Evolutionary conservation across 768 basidiomycete species (phyloP).

Genomic region (Boletus tomentosulus): DNA sequence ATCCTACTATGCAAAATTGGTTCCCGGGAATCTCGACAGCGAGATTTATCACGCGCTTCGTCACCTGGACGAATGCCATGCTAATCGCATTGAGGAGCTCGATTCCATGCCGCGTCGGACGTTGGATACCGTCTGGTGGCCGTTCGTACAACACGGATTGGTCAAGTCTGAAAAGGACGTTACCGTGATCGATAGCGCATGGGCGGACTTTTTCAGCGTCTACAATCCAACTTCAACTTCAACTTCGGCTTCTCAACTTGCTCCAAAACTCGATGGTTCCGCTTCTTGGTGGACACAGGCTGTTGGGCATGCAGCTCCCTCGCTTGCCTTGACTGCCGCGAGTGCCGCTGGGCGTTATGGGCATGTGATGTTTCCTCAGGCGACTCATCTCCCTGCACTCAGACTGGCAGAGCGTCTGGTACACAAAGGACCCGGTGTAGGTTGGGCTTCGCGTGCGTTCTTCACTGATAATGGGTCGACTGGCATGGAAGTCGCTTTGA

Average conservation of each 20-base stretch:
- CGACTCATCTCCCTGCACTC: conserved; percentile 82
- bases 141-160: conserved; percentile 88
- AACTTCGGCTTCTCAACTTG: conserved; percentile 37
- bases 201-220: conserved; percentile 81
- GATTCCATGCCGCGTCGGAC: conserved; percentile 76
- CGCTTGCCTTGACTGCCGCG: conserved; percentile 82
- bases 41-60: conserved; percentile 46
- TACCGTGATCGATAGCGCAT: conserved; percentile 88
- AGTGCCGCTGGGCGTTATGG: conserved; percentile 90
- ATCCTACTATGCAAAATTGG: conserved; percentile 63
- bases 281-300: conserved; percentile 99
- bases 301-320: conserved; percentile 75
- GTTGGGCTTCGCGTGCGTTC: conserved; percentile 90
- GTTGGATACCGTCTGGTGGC: conserved; percentile 88
- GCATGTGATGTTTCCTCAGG: conserved; percentile 94
- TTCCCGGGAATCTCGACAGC: conserved; percentile 31
- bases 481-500: conserved; percentile 95
- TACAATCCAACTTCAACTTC: conserved; percentile 37
- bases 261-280: conserved; percentile 79
- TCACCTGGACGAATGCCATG: conserved; percentile 62
- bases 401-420: conserved; percentile 77
- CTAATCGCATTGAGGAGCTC: conserved; percentile 63
- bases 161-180: conserved; percentile 68
- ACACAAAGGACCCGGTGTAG: conserved; percentile 70
- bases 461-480: conserved; percentile 95